Conservation (phyloP, 129 eudicot genomes). For the Heracleum sosnowskyi region DNA sequence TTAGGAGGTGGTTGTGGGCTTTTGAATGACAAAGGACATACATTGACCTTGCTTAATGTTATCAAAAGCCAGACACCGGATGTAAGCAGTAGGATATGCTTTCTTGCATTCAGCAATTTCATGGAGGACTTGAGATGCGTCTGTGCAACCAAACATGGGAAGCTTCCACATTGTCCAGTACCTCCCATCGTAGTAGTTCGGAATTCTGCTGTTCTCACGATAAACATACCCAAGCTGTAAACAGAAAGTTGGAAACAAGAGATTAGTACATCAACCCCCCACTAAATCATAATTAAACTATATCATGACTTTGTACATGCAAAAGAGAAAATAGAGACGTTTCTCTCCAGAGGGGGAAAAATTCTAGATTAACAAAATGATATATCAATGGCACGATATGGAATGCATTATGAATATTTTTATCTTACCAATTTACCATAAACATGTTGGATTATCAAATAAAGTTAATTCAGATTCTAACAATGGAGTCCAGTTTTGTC, state of each 20-base stretch:
- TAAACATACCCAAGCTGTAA: slow-evolving; percentile 40
- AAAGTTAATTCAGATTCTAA: not conserved
- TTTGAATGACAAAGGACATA: slow-evolving; percentile 58
- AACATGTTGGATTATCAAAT: not conserved
- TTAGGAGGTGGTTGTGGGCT: slow-evolving; percentile 23
- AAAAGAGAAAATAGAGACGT: not conserved
- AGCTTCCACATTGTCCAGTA: slow-evolving; percentile 66
- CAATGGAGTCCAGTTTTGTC: not conserved
- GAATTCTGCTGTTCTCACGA: slow-evolving; percentile 47
- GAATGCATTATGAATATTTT: not conserved
- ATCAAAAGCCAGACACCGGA: slow-evolving; percentile 61
- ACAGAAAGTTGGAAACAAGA: not conserved
- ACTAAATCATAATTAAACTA: no score
- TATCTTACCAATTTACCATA: no score
- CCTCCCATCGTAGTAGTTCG: slow-evolving; percentile 64
- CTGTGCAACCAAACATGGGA: slow-evolving; percentile 67
- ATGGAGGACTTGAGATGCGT: slow-evolving; percentile 45
- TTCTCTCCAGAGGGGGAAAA: not conserved
- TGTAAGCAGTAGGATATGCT: slow-evolving; percentile 49
- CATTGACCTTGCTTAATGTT: slow-evolving; percentile 46
- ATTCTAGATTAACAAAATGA: no score
- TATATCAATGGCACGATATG: not conserved
- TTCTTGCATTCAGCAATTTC: slow-evolving; percentile 54
- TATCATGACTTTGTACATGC: not conserved
- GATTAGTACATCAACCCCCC: not conserved